Percentiles rank a stretch among this genome's conserved stretches.
These are phyloP conservation scores for Ailanthus altissimus DNA, from an alignment of 345 rosid species.

Conservation along the genomic window DNA sequence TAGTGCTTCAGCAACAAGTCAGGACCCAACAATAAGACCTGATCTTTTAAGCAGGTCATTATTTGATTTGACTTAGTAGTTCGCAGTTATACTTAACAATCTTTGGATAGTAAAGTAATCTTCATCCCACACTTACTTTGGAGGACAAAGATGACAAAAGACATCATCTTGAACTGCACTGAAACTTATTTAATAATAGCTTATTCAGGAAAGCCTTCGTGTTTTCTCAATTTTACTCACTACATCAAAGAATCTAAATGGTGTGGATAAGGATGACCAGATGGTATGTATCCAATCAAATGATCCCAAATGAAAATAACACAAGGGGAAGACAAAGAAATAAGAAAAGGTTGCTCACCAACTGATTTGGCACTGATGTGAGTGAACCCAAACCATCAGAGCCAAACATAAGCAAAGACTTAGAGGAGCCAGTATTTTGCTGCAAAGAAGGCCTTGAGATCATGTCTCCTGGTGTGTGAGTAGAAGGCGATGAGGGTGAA, in stretches of 20 bases:
- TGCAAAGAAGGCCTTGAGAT: slow-evolving; percentile 47
- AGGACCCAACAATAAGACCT: background rate
- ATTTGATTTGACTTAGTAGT: slow-evolving; percentile 3
- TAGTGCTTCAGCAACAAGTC: too few relatives aligned
- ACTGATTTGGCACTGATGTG: slow-evolving; percentile 49
- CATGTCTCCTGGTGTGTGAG: slow-evolving; percentile 56
- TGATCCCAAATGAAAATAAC: slow-evolving; percentile 4
- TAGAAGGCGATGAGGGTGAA: slow-evolving; percentile 58
- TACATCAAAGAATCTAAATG: background rate
- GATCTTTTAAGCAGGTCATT: background rate
- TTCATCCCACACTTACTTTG: background rate
- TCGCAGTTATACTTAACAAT: background rate
- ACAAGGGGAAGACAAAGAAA: background rate
- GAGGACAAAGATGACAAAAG: background rate
- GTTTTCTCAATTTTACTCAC: background rate
- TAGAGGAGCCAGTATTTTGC: slow-evolving; percentile 50
- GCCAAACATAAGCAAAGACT: slow-evolving; percentile 51
- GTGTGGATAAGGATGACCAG: background rate
- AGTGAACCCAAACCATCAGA: slow-evolving; percentile 55
- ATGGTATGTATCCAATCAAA: background rate
- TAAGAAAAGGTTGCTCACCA: slow-evolving; percentile 33
- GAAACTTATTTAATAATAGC: slow-evolving; percentile 1
- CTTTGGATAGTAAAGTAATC: background rate
- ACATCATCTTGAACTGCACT: background rate
- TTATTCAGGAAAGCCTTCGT: background rate